Conservation (phyloP, 2,329 filamentous ascomycete species). For the Trichoderma simmonsii region DNA sequence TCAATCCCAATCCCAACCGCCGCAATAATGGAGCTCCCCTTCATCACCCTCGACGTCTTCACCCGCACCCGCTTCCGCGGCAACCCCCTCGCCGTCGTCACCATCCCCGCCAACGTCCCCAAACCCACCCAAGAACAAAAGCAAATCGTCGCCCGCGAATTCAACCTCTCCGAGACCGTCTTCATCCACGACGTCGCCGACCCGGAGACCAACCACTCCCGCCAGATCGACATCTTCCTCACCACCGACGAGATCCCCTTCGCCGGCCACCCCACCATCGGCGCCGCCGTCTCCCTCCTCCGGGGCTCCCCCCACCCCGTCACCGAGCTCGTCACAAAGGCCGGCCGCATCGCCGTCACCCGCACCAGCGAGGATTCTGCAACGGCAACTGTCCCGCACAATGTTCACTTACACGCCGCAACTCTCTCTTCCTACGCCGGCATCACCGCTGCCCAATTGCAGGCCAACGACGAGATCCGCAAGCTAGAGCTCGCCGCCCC, state of each 20-base stretch:
- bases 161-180: conserved; percentile 63
- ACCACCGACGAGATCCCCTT: conserved; percentile 54
- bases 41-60: conserved; percentile 58
- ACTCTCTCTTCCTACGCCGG: conserved; percentile 35
- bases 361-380: conserved; percentile 43
- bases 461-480: conserved; percentile 29
- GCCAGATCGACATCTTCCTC: conserved; percentile 59
- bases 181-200: conserved; percentile 53
- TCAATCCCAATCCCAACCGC: not conserved
- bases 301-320: conserved; percentile 27
- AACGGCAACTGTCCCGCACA: conserved; percentile 63
- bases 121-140: conserved; percentile 51
- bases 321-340: conserved; percentile 50
- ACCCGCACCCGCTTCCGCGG: conserved; percentile 50
- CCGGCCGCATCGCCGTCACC: conserved; percentile 52
- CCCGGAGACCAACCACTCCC: conserved; percentile 29
- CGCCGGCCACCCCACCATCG: conserved; percentile 61
- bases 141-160: conserved; percentile 58
- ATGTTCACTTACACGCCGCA: conserved; percentile 57
- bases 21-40: conserved; percentile 43
- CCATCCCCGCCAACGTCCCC: conserved; percentile 43
- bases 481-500: conserved; percentile 43
- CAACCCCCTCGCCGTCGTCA: conserved; percentile 60
- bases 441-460: conserved; percentile 28
- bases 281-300: conserved; percentile 50